Base-by-base conservation (phyloP, 140 eudicot species). In the Cichorium intybus region DNA sequence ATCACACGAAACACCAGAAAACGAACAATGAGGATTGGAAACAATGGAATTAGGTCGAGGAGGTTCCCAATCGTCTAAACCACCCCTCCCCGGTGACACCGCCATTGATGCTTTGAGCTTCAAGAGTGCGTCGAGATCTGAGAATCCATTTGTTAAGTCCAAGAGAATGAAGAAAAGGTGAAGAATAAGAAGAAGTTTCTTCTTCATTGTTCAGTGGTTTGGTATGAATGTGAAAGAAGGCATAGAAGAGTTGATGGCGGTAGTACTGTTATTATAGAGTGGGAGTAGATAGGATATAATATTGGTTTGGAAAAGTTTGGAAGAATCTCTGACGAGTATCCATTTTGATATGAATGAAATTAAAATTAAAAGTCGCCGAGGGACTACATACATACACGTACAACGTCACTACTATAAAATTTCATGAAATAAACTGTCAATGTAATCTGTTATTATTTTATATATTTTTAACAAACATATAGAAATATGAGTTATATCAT, bases 1-100 rank as follows among this genome's bases (percentile, higher is more conserved):
- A 20, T 89, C 84, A 55, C 99, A 88, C 1, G 90, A 45, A 51
- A 93, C 85, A 6, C 99, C 99, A 24, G 90, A 51, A 69, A 86
- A 93, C 10, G 81, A 62, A 46, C 99, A 93, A 78, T 93, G 94
- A 33, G 75, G 59, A n/a, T 63, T 28, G 8, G 68, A 37, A 7
- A 62, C 31, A 14, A 72, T 27, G 29, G 79, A 59, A 17, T 60
- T 37, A n/a, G 23, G 71, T 28, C 15, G 35, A 50, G 53, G 57
- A 57, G 72, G 54, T 17, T 8, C 22, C 97, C 97, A 90, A 69
- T 90, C 81, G 15, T 43, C 41, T 26, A 90, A 80, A 2, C 67
- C 84, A 1, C 85, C 68, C 14, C 68, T 71, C 31, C 64, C 28
- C 0, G 87, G 87, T 4, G 83, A 72, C 1, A 78, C 35, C 7